phyloP scores from a whole-genome alignment of 2,329 filamentous ascomycete species.

The Paraconiothyrium sp. region DNA sequence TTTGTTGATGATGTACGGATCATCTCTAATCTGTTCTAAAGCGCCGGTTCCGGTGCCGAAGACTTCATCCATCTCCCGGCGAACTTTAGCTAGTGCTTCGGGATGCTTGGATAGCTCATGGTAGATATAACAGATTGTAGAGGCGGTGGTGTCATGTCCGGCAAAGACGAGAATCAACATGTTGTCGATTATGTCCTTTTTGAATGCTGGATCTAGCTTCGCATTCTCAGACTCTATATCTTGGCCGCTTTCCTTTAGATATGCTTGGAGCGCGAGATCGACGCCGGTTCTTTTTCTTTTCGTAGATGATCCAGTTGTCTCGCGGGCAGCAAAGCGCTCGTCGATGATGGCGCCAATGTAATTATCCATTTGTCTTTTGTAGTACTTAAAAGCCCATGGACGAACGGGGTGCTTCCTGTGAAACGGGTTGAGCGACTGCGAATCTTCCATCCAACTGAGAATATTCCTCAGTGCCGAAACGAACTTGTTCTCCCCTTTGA shows the following conservation, averaged over 20 bases:
- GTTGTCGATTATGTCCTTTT: slow-evolving; percentile 34
- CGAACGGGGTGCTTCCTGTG: slow-evolving; percentile 50
- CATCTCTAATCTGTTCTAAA: slow-evolving; percentile 24
- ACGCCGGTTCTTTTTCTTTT: slow-evolving; percentile 47
- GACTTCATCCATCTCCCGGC: slow-evolving; percentile 40
- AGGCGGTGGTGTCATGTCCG: slow-evolving; percentile 36
- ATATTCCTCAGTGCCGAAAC: slow-evolving; percentile 49
- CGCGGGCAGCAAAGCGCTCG: slow-evolving; percentile 47
- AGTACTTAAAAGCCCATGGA: slow-evolving; percentile 44
- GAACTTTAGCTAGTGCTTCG: slow-evolving; percentile 25
- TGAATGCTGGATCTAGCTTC: slow-evolving; percentile 36
- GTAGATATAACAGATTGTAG: slow-evolving; percentile 41
- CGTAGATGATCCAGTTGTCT: slow-evolving; percentile 24
- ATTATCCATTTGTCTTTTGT: slow-evolving; percentile 49
- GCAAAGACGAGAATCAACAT: slow-evolving; percentile 31
- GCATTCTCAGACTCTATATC: slow-evolving; percentile 23
- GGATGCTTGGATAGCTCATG: slow-evolving; percentile 37
- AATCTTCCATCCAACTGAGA: slow-evolving; percentile 47
- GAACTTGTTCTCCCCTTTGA: slow-evolving; percentile 47
- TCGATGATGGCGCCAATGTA: slow-evolving; percentile 50
- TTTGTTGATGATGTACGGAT: slow-evolving; percentile 40
- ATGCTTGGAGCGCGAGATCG: slow-evolving; percentile 52
- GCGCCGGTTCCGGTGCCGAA: slow-evolving; percentile 34
- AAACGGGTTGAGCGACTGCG: slow-evolving; percentile 43
- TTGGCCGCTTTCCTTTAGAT: slow-evolving; percentile 46